A percentile compares a stretch with the other conserved stretches of the same genome.
phyloP scores from a whole-genome alignment of 2,329 filamentous ascomycete genomes.

The Plenodomus tracheiphilus region DNA sequence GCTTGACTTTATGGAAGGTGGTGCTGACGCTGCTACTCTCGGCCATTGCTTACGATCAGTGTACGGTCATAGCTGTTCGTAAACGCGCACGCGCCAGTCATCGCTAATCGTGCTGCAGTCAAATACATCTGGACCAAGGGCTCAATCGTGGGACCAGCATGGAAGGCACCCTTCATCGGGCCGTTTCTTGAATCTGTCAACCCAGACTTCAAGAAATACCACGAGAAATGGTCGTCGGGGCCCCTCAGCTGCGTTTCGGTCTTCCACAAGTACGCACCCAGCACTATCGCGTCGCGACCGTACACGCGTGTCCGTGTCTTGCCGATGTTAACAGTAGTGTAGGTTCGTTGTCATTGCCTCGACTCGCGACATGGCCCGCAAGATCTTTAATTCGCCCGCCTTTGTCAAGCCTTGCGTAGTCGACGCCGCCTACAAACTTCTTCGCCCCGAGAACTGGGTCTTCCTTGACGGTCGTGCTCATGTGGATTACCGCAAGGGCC shows the following conservation, averaged over 20 bases:
- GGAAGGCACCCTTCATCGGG: conserved; percentile 66
- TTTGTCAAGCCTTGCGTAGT: conserved; percentile 97
- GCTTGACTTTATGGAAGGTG: conserved; percentile 35
- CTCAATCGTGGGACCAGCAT: conserved; percentile 50
- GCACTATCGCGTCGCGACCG: not conserved
- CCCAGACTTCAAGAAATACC: conserved; percentile 88
- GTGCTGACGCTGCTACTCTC: conserved; percentile 69
- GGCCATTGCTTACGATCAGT: conserved; percentile 83
- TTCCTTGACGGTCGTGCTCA: conserved; percentile 95
- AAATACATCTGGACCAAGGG: conserved; percentile 54
- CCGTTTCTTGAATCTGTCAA: conserved; percentile 91
- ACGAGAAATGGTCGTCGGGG: conserved; percentile 89
- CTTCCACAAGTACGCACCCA: conserved; percentile 82
- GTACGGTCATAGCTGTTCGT: conserved; percentile 57
- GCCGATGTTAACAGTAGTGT: conserved; percentile 18
- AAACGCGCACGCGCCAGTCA: conserved; percentile 1
- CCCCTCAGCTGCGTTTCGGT: conserved; percentile 95
- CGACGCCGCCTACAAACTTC: conserved; percentile 88
- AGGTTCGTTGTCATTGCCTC: conserved; percentile 98
- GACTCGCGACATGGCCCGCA: conserved; percentile 90
- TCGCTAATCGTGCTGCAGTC: conserved; percentile 53
- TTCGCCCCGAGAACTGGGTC: conserved; percentile 92
- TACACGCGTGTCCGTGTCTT: not conserved
- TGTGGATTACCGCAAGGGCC: conserved; percentile 94
- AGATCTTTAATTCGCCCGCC: conserved; percentile 90